phyloP scores from a whole-genome alignment of 805 yeast species.

The Starmerella powellii region DNA sequence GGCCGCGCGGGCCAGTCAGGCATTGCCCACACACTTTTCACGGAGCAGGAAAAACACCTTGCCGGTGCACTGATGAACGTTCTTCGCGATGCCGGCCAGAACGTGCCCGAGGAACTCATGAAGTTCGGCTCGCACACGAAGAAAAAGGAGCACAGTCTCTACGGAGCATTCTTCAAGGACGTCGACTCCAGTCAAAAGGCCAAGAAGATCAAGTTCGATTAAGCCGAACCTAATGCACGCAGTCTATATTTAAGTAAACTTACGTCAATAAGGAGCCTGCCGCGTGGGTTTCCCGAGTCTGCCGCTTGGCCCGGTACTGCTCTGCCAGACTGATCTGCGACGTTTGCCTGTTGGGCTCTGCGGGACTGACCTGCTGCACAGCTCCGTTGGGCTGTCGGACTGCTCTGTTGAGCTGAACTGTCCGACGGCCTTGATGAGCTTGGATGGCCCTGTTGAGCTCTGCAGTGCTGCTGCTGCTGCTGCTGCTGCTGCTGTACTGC shows the following conservation, averaged over 20 bases:
- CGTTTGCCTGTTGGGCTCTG: no score
- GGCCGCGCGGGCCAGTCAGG: slow-evolving; percentile 97
- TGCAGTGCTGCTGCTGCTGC: no score
- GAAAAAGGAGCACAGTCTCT: slow-evolving; percentile 94
- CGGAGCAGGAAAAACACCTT: slow-evolving; percentile 91
- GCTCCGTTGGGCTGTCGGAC: no score
- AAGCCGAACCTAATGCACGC: no score
- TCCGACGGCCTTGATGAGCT: no score
- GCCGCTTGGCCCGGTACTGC: neutral
- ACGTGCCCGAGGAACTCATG: slow-evolving; percentile 86
- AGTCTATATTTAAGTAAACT: neutral
- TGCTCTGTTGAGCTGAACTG: no score
- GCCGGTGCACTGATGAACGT: slow-evolving; percentile 91
- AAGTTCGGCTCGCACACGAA: slow-evolving; percentile 97
- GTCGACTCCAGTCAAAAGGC: slow-evolving; percentile 72
- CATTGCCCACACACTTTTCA: slow-evolving; percentile 86
- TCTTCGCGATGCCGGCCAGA: slow-evolving; percentile 84
- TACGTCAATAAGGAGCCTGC: no score
- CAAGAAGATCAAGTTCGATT: slow-evolving; percentile 79
- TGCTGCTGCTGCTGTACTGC: no score
- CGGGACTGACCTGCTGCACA: no score
- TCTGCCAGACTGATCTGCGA: no score
- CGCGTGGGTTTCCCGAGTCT: neutral
- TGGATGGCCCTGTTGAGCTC: no score
- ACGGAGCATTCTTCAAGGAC: slow-evolving; percentile 93